These are phyloP conservation scores for Hyphopichia buzzinii DNA, from an alignment of 1,139 yeast genomes.

Conservation along the genomic window DNA sequence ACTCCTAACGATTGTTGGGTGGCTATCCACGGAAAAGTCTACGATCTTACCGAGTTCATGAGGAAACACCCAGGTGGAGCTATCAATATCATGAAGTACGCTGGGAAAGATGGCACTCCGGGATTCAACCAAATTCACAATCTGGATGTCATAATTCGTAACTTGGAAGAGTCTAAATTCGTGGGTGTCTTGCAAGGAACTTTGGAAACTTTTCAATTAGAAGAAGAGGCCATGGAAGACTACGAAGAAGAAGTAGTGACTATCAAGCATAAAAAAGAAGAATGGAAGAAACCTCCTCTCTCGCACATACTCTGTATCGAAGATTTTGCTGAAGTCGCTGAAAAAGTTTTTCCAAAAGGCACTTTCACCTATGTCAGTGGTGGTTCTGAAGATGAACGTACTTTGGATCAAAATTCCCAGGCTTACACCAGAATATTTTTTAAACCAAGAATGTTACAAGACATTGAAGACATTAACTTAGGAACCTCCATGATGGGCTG, in stretches of 20 bases:
- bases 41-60: constrained; percentile 19
- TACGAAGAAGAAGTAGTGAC: neutral
- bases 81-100: constrained; percentile 15
- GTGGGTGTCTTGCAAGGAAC: neutral
- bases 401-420: constrained; percentile 74
- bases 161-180: neutral
- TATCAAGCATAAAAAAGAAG: neutral
- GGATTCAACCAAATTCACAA: constrained; percentile 1
- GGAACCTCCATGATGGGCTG: constrained; percentile 50
- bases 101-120: constrained; percentile 20
- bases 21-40: constrained; percentile 19
- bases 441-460: constrained; percentile 67
- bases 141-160: neutral
- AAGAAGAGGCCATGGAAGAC: neutral
- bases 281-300: constrained; percentile 41
- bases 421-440: constrained; percentile 78
- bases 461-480: constrained; percentile 48
- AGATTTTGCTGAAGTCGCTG: constrained; percentile 73
- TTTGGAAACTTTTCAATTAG: neutral
- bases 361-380: constrained; percentile 84
- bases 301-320: constrained; percentile 54
- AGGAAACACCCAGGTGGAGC: constrained; percentile 21
- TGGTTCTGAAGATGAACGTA: constrained; percentile 79
- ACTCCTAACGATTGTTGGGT: constrained; percentile 13
- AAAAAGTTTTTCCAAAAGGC: constrained; percentile 43